Conservation (phyloP, 805 yeast species). For the Diddensiella santjacobensis region DNA sequence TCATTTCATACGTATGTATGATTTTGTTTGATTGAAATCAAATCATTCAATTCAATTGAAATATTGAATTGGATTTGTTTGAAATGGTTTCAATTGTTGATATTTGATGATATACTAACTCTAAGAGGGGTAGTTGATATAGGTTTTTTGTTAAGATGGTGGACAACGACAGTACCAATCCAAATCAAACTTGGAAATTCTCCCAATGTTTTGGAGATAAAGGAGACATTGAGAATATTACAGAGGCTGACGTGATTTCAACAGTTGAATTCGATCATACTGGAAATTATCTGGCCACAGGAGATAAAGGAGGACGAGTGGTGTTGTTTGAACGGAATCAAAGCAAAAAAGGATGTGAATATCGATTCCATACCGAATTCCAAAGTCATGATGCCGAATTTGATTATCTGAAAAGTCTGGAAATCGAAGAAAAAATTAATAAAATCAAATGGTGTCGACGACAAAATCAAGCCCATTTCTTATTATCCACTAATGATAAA, state of each 20-base stretch:
- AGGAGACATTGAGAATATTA: constrained; percentile 91
- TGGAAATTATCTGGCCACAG: constrained; percentile 95
- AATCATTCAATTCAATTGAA: too few species aligned
- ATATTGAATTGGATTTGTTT: too few species aligned
- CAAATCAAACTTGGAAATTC: constrained; percentile 63
- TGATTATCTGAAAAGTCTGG: constrained; percentile 91
- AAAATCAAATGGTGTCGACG: constrained; percentile 95
- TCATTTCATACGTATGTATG: too few species aligned
- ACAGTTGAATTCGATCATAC: constrained; percentile 95
- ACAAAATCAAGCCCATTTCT: constrained; percentile 82
- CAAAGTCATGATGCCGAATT: constrained; percentile 98
- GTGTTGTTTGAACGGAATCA: constrained; percentile 90
- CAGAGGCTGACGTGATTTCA: constrained; percentile 95
- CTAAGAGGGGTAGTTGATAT: too few species aligned
- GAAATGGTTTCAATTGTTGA: too few species aligned
- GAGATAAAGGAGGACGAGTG: constrained; percentile 97
- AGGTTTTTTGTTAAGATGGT: constrained; percentile 3
- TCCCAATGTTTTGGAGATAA: constrained; percentile 99
- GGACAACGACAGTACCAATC: constrained; percentile 26
- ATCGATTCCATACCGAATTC: constrained; percentile 92
- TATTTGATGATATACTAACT: too few species aligned
- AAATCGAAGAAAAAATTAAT: constrained; percentile 96
- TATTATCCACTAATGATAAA: constrained; percentile 91
- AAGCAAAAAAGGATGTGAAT: constrained; percentile 75
- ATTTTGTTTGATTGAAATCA: too few species aligned